Percentiles rank a stretch among this genome's conserved stretches.
Evolutionary conservation across 805 yeast species (phyloP).

Genomic region (Starmera caribaea): DNA sequence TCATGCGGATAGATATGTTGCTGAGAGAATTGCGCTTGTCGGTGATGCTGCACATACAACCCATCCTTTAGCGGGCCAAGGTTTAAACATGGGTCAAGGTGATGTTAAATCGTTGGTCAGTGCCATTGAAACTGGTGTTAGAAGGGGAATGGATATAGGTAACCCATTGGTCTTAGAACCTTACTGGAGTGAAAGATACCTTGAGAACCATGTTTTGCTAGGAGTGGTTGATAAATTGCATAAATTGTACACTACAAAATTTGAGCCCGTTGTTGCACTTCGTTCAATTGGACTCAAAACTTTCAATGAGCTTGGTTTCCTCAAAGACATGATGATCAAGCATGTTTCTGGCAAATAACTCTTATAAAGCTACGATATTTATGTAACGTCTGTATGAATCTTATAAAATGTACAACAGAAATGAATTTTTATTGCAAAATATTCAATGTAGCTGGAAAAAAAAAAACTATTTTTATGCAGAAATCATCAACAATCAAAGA

Average conservation of each 20-base stretch:
- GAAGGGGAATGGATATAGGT: conserved; percentile 86
- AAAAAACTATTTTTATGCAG: not conserved
- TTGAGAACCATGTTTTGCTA: conserved; percentile 66
- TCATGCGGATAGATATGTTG: conserved; percentile 84
- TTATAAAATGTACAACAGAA: not conserved
- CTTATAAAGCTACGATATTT: too few species aligned
- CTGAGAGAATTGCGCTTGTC: conserved; percentile 80
- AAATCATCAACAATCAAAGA: not conserved
- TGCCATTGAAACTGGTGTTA: conserved; percentile 61
- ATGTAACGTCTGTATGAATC: not conserved
- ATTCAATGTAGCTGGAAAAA: too few species aligned
- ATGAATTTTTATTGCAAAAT: not conserved
- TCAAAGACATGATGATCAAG: conserved; percentile 63
- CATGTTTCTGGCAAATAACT: conserved; percentile 35
- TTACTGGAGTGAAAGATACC: conserved; percentile 76
- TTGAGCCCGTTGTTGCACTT: conserved; percentile 61
- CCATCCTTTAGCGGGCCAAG: conserved; percentile 97
- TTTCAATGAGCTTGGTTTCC: conserved; percentile 49
- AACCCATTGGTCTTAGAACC: conserved; percentile 72
- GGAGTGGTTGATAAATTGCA: conserved; percentile 91
- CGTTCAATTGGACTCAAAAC: conserved; percentile 70
- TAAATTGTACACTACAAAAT: conserved; percentile 71
- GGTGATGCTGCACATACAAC: conserved; percentile 99
- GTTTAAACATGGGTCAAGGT: conserved; percentile 93
- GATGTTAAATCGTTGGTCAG: conserved; percentile 68